Evolutionary conservation across 2,329 filamentous ascomycete genomes (phyloP), one percentile per base, ranked within the genome.

Genomic region (Magnaporthales sp.): DNA sequence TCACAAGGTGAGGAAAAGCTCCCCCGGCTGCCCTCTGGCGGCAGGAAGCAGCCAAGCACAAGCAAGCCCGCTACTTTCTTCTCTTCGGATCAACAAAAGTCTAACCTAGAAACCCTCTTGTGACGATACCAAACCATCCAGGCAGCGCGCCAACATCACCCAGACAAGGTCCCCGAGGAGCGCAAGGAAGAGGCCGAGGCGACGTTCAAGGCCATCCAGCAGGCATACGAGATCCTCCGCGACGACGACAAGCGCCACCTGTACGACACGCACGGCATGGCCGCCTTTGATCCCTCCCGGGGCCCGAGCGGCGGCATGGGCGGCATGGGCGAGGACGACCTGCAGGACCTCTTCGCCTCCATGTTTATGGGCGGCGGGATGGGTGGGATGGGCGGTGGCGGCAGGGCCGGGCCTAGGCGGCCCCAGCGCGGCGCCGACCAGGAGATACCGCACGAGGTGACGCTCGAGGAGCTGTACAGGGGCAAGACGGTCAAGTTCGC

Each of bases 401-500:
- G 88, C 72, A 93, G 94, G 62, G 87, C 84, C 64, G 62, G 62
- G 3, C 86, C 87, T 11, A 82, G 81, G 70, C 83, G 84, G 70
- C 88, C 89, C 27, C 83, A 89, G 68, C 90, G 88, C 72, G 93
- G 94, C 62, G 87, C 86, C 66, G 89, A 93, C 71, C 94, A 97
- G 77, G 90, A 96, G 76, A 92, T 96, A 73, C 87, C 92, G 72
- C 98, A 99, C 79, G 89, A 93, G 76, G 91, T 98, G 67, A 91
- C 88, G 2, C 80, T 99, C 68, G 95, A 98, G 77, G 95, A 99
- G 78, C 84, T 99, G 32, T 99, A 98, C 85, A 97, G 96, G 80
- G 95, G 95, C 73, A 97, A 98, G 84, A 97, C 95, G 0, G 95
- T 96, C 75, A 95, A 96, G 80, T 97, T 99, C 77, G 89, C 92